Base-by-base conservation (phyloP, 768 basidiomycete genomes). In the Lactifluus subvellereus region DNA sequence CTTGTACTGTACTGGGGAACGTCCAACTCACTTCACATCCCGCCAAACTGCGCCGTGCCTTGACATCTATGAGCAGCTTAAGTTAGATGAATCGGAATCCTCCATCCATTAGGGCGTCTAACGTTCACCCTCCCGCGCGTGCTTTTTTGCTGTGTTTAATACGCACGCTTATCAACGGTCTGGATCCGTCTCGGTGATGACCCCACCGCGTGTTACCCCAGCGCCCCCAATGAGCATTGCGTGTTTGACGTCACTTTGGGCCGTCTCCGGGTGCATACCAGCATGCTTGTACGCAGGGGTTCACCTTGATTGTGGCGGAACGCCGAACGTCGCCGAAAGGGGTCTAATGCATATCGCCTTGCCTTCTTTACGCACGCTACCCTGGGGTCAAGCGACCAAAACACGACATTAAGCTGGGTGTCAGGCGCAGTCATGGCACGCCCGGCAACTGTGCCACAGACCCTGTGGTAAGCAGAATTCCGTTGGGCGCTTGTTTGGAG, bases 391-490 rank as follows among this genome's bases (percentile, higher is more conserved):
- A 63, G 40, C 37, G 47, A 54, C 62, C 45, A 40, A 58, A 63
- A 59, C 57, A 63, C 62, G 62, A 60, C 58, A 50, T 38, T 54
- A 59, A 64, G 57, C 47, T 50, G 48, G 47, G 27, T 47, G 62
- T 63, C 57, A 63, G 62, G 52, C 58, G 48, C 58, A 58, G 53
- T 30, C 47, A 50, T 55, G 58, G 43, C 53, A 51, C 48, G 48
- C 40, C 59, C 63, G 63, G 63, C 59, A 59, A 64, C 59, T 64
- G 63, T 60, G 63, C 58, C 63, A 60, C 45, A 50, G 63, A 64
- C 48, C 58, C 37, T 54, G 58, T 60, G 48, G 62, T 60, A 33
- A 43, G 54, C 54, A 64, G 63, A 59, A 55, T 20, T 48, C 63
- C 63, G 59, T 60, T 38, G 54, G 35, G 63, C 59, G 63, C 42